Evolutionary conservation across 2,329 filamentous ascomycete species (phyloP), one percentile per base, ranked within the genome.

Genomic region (Talaromyces sp.): DNA sequence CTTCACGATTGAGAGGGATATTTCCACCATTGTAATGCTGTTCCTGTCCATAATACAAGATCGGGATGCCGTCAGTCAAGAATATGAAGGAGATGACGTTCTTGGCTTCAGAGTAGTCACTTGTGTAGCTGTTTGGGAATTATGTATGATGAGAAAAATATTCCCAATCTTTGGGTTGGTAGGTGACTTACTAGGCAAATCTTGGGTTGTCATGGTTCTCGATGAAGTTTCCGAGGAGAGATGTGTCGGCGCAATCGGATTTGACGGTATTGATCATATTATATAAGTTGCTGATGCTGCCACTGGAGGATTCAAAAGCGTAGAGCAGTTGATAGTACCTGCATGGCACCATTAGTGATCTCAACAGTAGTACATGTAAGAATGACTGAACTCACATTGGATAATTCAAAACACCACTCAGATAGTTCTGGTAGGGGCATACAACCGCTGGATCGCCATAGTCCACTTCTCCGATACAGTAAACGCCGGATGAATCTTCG

Each of bases 31-130:
- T 73, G 70, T 83, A 89, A 65, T 84, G 85, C 71, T 90, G 87
- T 73, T 90, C 88, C 65, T 88, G 86, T 22, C 88, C 88, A 64
- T 88, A 83, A 74, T 90, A 90, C 60, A 90, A 69, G 58, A 89
- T 87, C 2, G 87, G 87, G 64, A 90, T 86, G 1, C 88, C 88
- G 63, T 88, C 76, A 0, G 76, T 70, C 3, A 90, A 80, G 54
- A 90, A 82, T 14, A 84, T 82, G 70, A 86, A 90, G 0, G 86
- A 81, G 43, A 89, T 80, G 2, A 84, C 83, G 69, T 90, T 90
- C 75, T 87, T 85, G 27, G 86, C 83, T 2, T 87, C 80, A 3
- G 75, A 73, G 16, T 71, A 70, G 63, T 77, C 75, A 19, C 65
- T 61, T 11, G 75, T 76, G 66, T 76, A 76, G 13, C 63, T 65